A percentile compares a stretch with the other conserved stretches of the same genome.
These are phyloP conservation scores for Gelatoporia subvermispora DNA, from an alignment of 768 basidiomycete species.

Conservation along the genomic window DNA sequence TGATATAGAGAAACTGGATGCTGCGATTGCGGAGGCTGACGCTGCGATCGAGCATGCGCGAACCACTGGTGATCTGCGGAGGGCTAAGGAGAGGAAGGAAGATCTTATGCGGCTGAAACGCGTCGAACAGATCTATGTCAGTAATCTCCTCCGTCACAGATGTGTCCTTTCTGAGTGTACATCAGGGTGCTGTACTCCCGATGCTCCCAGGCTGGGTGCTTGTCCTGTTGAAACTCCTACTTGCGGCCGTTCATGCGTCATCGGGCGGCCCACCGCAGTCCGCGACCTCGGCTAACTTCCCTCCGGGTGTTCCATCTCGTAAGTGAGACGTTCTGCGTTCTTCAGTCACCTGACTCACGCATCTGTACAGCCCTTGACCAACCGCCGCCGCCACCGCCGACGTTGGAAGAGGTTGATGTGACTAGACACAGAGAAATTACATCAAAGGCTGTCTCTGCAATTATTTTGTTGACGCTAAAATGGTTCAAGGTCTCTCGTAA, in stretches of 20 bases:
- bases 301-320: constrained; percentile 67
- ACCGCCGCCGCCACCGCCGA: constrained; percentile 60
- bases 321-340: constrained; percentile 19
- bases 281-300: constrained; percentile 65
- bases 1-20: constrained; percentile 67
- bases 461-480: constrained; percentile 82
- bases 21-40: constrained; percentile 68
- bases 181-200: constrained; percentile 77
- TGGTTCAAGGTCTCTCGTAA: constrained; percentile 99
- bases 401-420: constrained; percentile 88
- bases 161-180: not conserved
- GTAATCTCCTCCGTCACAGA: not conserved
- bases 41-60: constrained; percentile 46
- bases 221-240: constrained; percentile 84
- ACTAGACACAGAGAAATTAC: constrained; percentile 95
- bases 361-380: constrained; percentile 60
- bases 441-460: constrained; percentile 94
- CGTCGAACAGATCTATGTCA: constrained; percentile 90
- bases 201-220: constrained; percentile 87
- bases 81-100: constrained; percentile 62
- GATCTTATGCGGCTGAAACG: constrained; percentile 85
- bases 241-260: constrained; percentile 88
- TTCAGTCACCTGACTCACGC: not conserved
- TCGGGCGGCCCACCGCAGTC: constrained; percentile 60
- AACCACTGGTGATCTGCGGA: constrained; percentile 49